Evolutionary conservation across 2,329 filamentous ascomycete genomes (phyloP).

Genomic region (Chaetomiaceae sp.): DNA sequence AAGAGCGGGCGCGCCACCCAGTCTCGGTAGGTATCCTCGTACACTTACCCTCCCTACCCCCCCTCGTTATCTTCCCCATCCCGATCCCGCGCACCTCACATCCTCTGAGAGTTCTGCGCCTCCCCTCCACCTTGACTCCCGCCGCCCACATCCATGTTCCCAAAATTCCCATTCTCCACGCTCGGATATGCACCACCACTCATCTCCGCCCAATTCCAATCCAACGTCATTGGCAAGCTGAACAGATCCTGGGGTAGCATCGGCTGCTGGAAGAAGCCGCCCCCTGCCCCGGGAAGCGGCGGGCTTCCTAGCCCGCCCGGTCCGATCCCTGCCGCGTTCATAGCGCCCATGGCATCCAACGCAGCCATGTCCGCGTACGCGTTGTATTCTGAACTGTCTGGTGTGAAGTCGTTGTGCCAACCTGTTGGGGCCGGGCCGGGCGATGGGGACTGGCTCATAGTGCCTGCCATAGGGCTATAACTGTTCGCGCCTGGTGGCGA

Average conservation of each 20-base stretch:
- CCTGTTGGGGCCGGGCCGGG: constrained; percentile 42
- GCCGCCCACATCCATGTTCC: constrained; percentile 10
- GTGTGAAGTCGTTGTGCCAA: constrained; percentile 46
- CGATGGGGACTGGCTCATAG: constrained; percentile 39
- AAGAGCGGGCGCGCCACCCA: background rate
- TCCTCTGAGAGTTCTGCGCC: background rate
- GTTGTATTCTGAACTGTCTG: constrained; percentile 36
- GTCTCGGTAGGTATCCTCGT: background rate
- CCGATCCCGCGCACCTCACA: background rate
- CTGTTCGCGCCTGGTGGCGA: constrained; percentile 33
- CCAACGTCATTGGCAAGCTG: constrained; percentile 91
- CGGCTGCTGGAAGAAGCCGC: constrained; percentile 67
- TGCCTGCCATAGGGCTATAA: constrained; percentile 35
- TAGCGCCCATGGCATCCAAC: constrained; percentile 32
- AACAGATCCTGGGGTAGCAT: constrained; percentile 91
- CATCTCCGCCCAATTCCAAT: constrained; percentile 77
- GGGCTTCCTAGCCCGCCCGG: constrained; percentile 37
- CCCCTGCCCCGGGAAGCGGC: constrained; percentile 22
- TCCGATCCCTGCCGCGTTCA: constrained; percentile 22
- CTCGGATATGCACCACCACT: constrained; percentile 60
- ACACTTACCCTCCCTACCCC: no score
- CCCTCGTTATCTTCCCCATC: background rate
- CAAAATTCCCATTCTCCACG: constrained; percentile 58
- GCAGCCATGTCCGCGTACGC: constrained; percentile 45
- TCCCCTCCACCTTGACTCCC: background rate